phyloP scores from a whole-genome alignment of 257 asterid genomes.

The Ocimum tenuiflorum region DNA sequence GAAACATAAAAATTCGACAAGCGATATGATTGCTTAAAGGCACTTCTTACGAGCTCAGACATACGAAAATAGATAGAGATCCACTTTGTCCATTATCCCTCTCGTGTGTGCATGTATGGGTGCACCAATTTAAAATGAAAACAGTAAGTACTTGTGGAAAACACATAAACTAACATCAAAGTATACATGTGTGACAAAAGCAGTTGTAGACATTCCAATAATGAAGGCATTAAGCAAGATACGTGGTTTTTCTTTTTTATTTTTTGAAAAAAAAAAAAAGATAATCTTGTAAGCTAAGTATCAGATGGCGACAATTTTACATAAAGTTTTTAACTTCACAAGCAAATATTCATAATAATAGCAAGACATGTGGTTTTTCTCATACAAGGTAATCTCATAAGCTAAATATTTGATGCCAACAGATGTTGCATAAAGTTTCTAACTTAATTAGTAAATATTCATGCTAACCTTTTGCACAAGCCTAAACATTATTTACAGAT shows the following conservation, averaged over 20 bases:
- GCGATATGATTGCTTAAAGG: background rate
- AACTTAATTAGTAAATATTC: background rate
- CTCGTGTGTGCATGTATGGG: background rate
- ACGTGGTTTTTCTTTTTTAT: too few relatives aligned
- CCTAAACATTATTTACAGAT: background rate
- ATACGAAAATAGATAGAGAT: background rate
- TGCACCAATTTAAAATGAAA: background rate
- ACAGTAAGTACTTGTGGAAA: background rate
- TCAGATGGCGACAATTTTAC: background rate
- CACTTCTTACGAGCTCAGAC: background rate
- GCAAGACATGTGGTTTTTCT: background rate
- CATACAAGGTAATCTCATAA: background rate
- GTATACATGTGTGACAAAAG: background rate
- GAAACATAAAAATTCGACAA: background rate
- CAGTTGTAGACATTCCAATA: background rate
- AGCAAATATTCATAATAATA: too few relatives aligned
- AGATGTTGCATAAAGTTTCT: background rate
- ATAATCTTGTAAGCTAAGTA: background rate
- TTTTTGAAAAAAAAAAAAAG: too few relatives aligned
- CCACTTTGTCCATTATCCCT: background rate
- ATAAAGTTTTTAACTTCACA: too few relatives aligned
- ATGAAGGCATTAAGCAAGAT: background rate
- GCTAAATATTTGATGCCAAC: background rate
- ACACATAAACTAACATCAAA: background rate
- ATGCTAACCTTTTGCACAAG: background rate